Conservation (phyloP, 306 rosid species). For the Inga leiocalycina region DNA sequence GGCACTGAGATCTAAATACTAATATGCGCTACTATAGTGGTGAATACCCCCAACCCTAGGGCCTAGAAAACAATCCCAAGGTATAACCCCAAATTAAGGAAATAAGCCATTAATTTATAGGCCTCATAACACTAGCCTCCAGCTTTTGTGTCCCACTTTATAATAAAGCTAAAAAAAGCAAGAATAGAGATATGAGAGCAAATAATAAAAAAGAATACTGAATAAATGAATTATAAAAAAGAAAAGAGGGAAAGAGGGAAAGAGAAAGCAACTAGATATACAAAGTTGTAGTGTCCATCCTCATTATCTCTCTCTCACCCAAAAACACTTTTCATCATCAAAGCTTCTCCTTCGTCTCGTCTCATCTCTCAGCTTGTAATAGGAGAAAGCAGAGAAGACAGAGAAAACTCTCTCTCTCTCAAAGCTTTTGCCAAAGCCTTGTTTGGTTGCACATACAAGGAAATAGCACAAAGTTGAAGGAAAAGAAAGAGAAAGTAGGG, state of each 20-base stretch:
- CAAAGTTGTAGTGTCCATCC: slow-evolving; percentile 54
- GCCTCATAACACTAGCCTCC: slow-evolving; percentile 54
- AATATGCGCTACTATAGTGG: slow-evolving; percentile 34
- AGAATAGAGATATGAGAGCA: slow-evolving; percentile 20
- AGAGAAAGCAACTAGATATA: slow-evolving; percentile 43
- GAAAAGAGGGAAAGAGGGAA: slow-evolving; percentile 22
- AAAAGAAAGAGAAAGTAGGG: slow-evolving; percentile 36
- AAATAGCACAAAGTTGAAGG: slow-evolving; percentile 49
- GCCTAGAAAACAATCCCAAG: slow-evolving; percentile 46
- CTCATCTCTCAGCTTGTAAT: slow-evolving; percentile 29
- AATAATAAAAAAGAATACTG: slow-evolving; percentile 39
- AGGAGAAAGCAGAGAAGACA: slow-evolving; percentile 45
- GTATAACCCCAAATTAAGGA: slow-evolving; percentile 63
- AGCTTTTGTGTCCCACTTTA: slow-evolving; percentile 67
- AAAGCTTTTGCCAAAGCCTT: slow-evolving; percentile 61
- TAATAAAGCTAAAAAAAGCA: slow-evolving; percentile 46
- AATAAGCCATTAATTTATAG: slow-evolving; percentile 45
- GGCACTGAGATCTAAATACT: slow-evolving; percentile 40
- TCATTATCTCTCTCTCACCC: slow-evolving; percentile 34
- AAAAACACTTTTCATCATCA: slow-evolving; percentile 8
- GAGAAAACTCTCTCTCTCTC: slow-evolving; percentile 32
- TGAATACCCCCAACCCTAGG: slow-evolving; percentile 40
- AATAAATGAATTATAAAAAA: slow-evolving; percentile 36
- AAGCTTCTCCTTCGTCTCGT: slow-evolving; percentile 44
- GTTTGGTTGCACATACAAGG: slow-evolving; percentile 62